Conservation (phyloP, 2,329 filamentous ascomycete genomes). For the Sphaerulina vaccinii region DNA sequence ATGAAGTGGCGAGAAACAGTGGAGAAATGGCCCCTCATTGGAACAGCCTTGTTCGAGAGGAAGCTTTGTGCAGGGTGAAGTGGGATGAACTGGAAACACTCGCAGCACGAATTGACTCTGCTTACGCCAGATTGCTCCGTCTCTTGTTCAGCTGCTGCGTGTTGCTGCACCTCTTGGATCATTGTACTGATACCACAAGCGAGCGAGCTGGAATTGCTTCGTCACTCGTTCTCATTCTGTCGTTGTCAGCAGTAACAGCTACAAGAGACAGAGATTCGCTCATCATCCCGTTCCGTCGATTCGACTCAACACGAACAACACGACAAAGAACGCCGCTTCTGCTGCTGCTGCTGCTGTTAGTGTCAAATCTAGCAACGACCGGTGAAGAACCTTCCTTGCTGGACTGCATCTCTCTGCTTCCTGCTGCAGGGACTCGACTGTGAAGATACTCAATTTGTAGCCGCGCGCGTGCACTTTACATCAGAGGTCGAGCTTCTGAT, state of each 20-base stretch:
- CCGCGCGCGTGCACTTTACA: conserved; percentile 2
- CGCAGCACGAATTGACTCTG: too few relatives aligned
- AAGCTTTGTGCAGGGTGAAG: too few relatives aligned
- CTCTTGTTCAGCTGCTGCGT: not conserved
- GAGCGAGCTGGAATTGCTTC: too few relatives aligned
- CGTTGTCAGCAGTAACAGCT: not conserved
- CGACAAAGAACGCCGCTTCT: not conserved
- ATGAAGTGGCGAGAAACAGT: too few relatives aligned
- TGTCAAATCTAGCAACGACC: not conserved
- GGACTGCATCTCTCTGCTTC: not conserved
- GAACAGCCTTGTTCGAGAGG: too few relatives aligned
- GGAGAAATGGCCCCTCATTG: too few relatives aligned
- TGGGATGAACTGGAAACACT: too few relatives aligned
- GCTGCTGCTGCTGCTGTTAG: not conserved
- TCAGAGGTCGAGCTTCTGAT: too few relatives aligned
- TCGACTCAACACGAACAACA: not conserved
- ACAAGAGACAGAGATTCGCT: not conserved
- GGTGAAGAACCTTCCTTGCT: not conserved
- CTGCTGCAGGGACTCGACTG: conserved; percentile 1
- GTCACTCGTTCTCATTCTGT: too few relatives aligned
- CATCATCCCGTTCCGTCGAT: not conserved
- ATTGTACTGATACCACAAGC: too few relatives aligned
- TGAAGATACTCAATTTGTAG: not conserved
- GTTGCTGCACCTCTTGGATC: too few relatives aligned
- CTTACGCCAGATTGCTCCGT: not conserved